Evolutionary conservation across 331 rosid species (phyloP), one percentile per base, ranked within the genome.

Genomic region (Pyrus hybrid): DNA sequence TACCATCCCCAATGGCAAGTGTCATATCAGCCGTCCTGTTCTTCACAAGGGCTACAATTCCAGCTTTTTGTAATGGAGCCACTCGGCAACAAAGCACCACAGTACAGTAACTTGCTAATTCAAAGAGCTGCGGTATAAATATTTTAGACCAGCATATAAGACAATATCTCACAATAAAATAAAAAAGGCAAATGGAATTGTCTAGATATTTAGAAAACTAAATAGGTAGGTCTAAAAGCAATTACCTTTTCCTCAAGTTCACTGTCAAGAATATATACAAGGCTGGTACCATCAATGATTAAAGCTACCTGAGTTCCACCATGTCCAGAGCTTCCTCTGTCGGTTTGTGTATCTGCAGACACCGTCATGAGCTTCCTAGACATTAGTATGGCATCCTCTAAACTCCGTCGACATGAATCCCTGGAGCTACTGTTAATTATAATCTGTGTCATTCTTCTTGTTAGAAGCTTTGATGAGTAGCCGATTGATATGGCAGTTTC

Each of bases 31-130:
- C 22, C 10, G 99, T 87, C 88, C 93, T 79, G 0, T 77, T 81
- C 83, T 92, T 94, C 61, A 92, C 99, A 33, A 94, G 96, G 77
- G 92, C 83, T 45, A 92, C 91, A 67, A 92, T 92, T 51, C 99
- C 99, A 73, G 97, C 99, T 64, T 94, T 94, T 75, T 94, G 99
- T 77, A 94, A 72, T 0, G 99, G 99, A 80, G 99, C 99, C 72
- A 90, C 96, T 49, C 99, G 96, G 73, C 96, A 94, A 76, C 99
- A 94, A 54, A 94, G 96, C 84, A 94, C 97, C 68, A 91, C 99
- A 20, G 95, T 81, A 85, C 99, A 94, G 82, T 73, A 74, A 72
- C 74, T 76, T 20, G 96, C 85, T n/a, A 94, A 84, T 81, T 87
- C 79, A 82, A 90, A 92, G 76, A 94, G 86, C 99, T 94, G 87